Percentiles rank a stretch among this genome's conserved stretches.
phyloP scores from a whole-genome alignment of 345 rosid genomes.

The Pseudoturritis turrita region DNA sequence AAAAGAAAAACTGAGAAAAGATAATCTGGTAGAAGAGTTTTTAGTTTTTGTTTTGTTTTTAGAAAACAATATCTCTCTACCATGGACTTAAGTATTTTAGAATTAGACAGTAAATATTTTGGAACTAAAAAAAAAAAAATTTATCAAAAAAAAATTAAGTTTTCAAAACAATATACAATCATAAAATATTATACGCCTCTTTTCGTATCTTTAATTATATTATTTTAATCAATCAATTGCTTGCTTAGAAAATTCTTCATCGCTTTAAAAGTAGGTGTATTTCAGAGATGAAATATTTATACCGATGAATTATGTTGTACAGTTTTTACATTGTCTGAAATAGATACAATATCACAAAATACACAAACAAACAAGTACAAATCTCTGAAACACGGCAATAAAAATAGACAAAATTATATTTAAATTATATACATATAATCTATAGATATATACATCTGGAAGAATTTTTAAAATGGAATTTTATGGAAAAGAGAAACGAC shows the following conservation, averaged over 20 bases:
- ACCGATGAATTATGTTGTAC: background rate
- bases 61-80: too few species aligned
- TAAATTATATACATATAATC: background rate
- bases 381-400: slow-evolving; percentile 1
- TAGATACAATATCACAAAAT: background rate
- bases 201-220: background rate
- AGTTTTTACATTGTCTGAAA: background rate
- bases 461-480: slow-evolving; percentile 9
- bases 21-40: too few species aligned
- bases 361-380: slow-evolving; percentile 18
- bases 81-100: too few species aligned
- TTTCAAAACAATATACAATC: background rate
- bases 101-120: too few species aligned
- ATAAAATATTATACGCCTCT: background rate
- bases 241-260: background rate
- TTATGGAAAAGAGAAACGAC: slow-evolving; percentile 27
- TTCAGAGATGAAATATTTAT: background rate
- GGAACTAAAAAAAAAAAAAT: too few species aligned
- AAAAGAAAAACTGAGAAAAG: too few species aligned
- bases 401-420: background rate
- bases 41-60: too few species aligned
- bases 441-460: slow-evolving; percentile 19
- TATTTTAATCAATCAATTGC: background rate
- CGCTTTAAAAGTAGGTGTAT: background rate
- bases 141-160: background rate